Evolutionary conservation across 495 filamentous ascomycete species (phyloP).

Genomic region (Haplographium delicatum): DNA sequence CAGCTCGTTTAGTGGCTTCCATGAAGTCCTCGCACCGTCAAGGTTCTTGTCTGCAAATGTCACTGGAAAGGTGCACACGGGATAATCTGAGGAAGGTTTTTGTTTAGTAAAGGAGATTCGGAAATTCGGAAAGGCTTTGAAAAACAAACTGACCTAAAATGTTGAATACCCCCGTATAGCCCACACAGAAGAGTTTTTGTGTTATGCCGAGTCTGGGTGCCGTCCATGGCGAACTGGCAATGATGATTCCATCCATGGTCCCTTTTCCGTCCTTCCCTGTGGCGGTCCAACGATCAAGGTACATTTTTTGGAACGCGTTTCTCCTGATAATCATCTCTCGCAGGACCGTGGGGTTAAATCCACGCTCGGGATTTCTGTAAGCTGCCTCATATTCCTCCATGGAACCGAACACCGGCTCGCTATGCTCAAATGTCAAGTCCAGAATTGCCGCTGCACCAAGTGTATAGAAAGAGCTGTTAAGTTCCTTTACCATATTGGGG

Average conservation of each 20-base stretch:
- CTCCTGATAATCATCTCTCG: slow-evolving; percentile 33
- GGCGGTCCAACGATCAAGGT: slow-evolving; percentile 51
- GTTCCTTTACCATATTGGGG: slow-evolving; percentile 38
- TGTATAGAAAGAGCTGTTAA: slow-evolving; percentile 48
- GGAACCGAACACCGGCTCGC: slow-evolving; percentile 44
- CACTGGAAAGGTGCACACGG: slow-evolving; percentile 24
- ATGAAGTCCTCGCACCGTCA: slow-evolving; percentile 32
- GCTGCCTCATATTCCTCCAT: slow-evolving; percentile 23
- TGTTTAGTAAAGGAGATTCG: slow-evolving; percentile 9
- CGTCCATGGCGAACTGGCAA: slow-evolving; percentile 16
- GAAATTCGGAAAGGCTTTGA: background rate
- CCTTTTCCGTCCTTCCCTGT: slow-evolving; percentile 23
- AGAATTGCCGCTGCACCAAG: slow-evolving; percentile 53
- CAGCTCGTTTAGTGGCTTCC: slow-evolving; percentile 22
- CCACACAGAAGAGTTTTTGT: slow-evolving; percentile 23
- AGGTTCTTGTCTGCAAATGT: slow-evolving; percentile 23
- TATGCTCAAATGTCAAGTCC: slow-evolving; percentile 38
- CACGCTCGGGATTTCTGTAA: slow-evolving; percentile 18
- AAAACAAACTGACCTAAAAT: slow-evolving; percentile 19
- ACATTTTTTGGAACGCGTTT: slow-evolving; percentile 48
- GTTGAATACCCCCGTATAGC: slow-evolving; percentile 23
- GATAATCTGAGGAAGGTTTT: slow-evolving; percentile 19
- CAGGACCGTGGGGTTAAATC: slow-evolving; percentile 21
- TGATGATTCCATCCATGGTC: slow-evolving; percentile 29
- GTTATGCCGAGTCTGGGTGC: slow-evolving; percentile 22